phyloP scores from a whole-genome alignment of 106 monocot genomes.

The Gastrodia elata region DNA sequence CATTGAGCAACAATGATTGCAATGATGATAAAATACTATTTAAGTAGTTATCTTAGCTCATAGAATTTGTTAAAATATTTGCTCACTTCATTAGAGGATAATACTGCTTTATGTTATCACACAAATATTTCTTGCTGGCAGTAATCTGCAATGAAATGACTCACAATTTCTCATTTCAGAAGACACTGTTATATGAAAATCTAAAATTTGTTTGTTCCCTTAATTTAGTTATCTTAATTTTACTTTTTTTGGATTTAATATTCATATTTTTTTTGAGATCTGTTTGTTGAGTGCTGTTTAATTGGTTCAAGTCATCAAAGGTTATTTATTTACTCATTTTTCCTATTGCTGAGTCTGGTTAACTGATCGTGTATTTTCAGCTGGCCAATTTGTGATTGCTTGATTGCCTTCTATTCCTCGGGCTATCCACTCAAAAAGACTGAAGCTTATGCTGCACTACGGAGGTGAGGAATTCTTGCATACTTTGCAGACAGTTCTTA shows the following conservation, averaged over 20 bases:
- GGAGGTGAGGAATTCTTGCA: conserved; percentile 47
- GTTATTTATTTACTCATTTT: neutral
- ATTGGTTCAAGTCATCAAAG: neutral
- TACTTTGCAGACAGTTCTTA: neutral
- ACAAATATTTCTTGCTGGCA: no score
- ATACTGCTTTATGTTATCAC: no score
- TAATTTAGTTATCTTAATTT: no score
- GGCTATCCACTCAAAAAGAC: conserved; percentile 88
- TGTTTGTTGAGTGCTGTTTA: neutral
- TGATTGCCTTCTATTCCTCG: conserved; percentile 94
- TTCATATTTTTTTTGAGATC: neutral
- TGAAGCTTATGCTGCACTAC: conserved; percentile 68
- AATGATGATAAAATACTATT: no score
- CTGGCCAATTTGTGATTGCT: conserved; percentile 98
- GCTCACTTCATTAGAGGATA: no score
- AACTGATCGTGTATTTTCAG: conserved; percentile 29
- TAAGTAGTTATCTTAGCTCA: no score
- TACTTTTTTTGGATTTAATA: neutral
- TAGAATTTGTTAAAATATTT: no score
- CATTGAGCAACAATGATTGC: no score
- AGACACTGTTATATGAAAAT: no score
- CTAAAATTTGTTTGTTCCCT: no score
- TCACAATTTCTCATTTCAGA: no score
- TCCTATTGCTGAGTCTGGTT: neutral
- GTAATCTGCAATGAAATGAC: no score